Conservation (phyloP, 345 rosid genomes). For the Murraya paniculata region DNA sequence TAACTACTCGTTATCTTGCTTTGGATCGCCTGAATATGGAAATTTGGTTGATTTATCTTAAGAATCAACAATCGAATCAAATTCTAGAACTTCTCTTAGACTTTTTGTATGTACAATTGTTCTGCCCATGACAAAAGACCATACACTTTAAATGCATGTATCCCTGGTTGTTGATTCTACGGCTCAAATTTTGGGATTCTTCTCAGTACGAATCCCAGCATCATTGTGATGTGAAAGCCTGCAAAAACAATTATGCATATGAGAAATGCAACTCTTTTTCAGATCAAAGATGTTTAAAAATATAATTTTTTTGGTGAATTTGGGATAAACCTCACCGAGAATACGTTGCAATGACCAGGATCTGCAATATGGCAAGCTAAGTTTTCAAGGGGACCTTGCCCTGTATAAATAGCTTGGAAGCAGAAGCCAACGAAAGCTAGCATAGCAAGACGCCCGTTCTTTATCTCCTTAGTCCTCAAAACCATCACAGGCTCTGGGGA, state of each 20-base stretch:
- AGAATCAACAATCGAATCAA: background rate
- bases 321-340: conserved; percentile 48
- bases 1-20: too few species aligned
- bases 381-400: conserved; percentile 71
- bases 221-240: conserved; percentile 64
- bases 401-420: conserved; percentile 81
- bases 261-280: background rate
- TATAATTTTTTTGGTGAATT: background rate
- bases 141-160: background rate
- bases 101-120: background rate
- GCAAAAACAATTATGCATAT: conserved; percentile 18
- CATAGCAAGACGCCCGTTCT: conserved; percentile 93
- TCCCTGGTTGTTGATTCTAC: background rate
- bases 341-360: conserved; percentile 92
- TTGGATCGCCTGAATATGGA: too few species aligned
- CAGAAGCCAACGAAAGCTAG: conserved; percentile 83
- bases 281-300: background rate
- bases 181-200: background rate
- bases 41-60: too few species aligned
- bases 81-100: background rate
- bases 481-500: conserved; percentile 96
- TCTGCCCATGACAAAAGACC: background rate
- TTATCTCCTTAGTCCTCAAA: conserved; percentile 88
- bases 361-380: conserved; percentile 87
- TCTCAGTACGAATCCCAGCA: background rate